Evolutionary conservation across 495 filamentous ascomycete genomes (phyloP).

Genomic region (Tricharina praecox): DNA sequence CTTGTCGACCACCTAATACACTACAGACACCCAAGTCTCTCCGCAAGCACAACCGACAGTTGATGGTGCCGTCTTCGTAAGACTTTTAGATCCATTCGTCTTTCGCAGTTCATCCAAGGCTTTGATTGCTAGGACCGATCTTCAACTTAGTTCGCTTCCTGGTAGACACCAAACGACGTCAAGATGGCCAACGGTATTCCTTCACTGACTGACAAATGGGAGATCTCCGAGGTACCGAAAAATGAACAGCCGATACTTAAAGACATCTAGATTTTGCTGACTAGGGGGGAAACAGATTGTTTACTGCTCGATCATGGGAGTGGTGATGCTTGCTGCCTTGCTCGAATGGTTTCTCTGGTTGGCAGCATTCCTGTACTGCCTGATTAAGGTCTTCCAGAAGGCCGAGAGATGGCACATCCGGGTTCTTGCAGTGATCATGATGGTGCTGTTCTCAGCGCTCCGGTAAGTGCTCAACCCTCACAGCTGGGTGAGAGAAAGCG

Average conservation of each 20-base stretch:
- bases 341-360: constrained; percentile 94
- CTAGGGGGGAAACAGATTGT: constrained; percentile 40
- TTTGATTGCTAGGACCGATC: too few species aligned
- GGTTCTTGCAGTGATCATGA: constrained; percentile 59
- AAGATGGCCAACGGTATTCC: constrained; percentile 2
- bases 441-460: constrained; percentile 51
- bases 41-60: too few species aligned
- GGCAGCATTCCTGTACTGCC: constrained; percentile 75
- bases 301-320: constrained; percentile 66
- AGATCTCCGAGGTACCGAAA: constrained; percentile 19
- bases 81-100: too few species aligned
- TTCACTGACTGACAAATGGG: constrained; percentile 17
- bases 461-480: constrained; percentile 57
- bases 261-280: too few species aligned
- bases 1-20: too few species aligned
- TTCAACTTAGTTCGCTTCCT: too few species aligned
- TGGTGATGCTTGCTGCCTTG: constrained; percentile 67
- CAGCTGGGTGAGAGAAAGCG: too few species aligned
- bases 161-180: too few species aligned
- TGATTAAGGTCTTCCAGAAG: constrained; percentile 75
- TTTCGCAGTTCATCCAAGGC: too few species aligned
- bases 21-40: too few species aligned
- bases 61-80: too few species aligned
- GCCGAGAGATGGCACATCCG: constrained; percentile 72
- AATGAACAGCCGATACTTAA: too few species aligned